Base-by-base conservation (phyloP, 768 basidiomycete species). In the Hebeloma cylindrosporum region DNA sequence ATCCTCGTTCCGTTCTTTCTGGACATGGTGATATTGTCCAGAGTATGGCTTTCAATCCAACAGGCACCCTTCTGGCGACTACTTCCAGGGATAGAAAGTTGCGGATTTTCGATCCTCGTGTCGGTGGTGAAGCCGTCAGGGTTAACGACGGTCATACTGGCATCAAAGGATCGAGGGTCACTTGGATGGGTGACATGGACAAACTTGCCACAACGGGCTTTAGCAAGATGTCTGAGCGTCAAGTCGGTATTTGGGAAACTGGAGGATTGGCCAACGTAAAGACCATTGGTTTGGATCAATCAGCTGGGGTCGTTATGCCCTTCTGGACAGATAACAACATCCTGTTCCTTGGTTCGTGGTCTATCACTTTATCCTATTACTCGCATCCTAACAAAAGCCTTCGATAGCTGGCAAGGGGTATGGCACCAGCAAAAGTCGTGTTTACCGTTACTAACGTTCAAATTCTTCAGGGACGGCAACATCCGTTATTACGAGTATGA, bases 401-500 rank as follows among this genome's bases (percentile, higher is more conserved):
- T 41, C 46, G 30, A 41, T 48, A 81, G 92, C 90, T 64, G 92
- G 93, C 38, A 95, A 95, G 68, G 93, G 91, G 87, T 88, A 50
- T 22, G 38, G 35, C 2, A 18, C 22, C 26, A 18, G 9, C 33
- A 41, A 36, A 7, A 25, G 20, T 16, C 26, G 31, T 42, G 43
- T 26, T 42, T 0, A 1, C 20, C 35, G 20, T 38, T 60, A 28
- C 31, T 37, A 11, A 34, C 38, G 13, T n/a, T n/a, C n/a, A 50
- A 26, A 21, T 25, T 45, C 20, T 40, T 25, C 5, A 90, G 92
- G 29, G 95, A 99, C 59, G 95, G 95, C 21, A 99, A 99, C 63
- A 85, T 98, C 51, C 85, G 95, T n/a, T 95, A 91, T 76, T 98
- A 85, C 65, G 96, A 99, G 63, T 93, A 86, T 66, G 94, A 96